These are phyloP conservation scores for Poa pratensis DNA, from an alignment of 176 grass and related monocot species.

Conservation along the genomic window DNA sequence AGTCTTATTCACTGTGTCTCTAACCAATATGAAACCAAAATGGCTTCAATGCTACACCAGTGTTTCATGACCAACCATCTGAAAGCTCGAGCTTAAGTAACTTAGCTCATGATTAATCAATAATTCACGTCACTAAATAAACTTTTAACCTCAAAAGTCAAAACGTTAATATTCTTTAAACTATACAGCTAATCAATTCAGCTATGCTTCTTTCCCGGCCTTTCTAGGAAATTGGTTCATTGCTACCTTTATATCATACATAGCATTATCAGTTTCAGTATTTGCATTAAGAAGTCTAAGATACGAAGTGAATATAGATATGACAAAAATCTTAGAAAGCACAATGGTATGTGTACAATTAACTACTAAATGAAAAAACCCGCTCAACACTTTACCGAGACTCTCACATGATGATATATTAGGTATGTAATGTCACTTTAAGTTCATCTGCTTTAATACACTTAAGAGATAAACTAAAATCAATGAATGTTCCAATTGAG, in stretches of 20 bases:
- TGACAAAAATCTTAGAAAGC: slow-evolving; percentile 6
- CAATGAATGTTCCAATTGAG: not conserved
- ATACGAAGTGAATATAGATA: not conserved
- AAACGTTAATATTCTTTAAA: not conserved
- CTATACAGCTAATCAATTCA: not conserved
- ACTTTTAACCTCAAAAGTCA: not conserved
- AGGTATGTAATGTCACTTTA: not conserved
- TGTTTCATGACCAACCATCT: not conserved
- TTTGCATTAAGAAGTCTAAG: not conserved
- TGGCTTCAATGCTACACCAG: not conserved
- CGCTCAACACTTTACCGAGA: not conserved
- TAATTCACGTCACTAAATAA: not conserved
- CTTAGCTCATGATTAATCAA: slow-evolving; percentile 14
- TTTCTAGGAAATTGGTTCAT: not conserved
- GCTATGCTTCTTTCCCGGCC: not conserved
- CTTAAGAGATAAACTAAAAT: not conserved
- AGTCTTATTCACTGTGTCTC: not conserved
- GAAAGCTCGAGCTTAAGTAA: not conserved
- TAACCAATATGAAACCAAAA: not conserved
- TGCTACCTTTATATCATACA: not conserved
- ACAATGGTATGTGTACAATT: not conserved
- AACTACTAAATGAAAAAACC: not conserved
- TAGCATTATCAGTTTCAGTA: not conserved
- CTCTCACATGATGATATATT: not conserved
- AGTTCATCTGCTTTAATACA: not conserved